phyloP scores from a whole-genome alignment of 345 rosid genomes.

The Cardamine occulta region DNA sequence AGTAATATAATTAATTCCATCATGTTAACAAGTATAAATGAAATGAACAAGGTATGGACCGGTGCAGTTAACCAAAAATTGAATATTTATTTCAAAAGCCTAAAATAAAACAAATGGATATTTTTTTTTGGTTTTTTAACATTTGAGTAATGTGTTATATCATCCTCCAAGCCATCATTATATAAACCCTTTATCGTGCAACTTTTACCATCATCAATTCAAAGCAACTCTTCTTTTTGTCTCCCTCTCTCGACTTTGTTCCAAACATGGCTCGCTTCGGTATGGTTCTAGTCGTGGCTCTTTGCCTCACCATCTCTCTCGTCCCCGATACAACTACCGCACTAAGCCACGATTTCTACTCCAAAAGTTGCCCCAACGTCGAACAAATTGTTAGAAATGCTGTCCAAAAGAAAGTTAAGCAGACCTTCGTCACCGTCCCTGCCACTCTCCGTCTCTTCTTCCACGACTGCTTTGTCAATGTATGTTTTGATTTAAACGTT shows the following conservation, averaged over 20 bases:
- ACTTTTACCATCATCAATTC: constrained; percentile 28
- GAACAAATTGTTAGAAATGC: constrained; percentile 63
- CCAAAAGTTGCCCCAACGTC: constrained; percentile 64
- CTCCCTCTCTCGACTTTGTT: not conserved
- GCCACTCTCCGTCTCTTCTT: constrained; percentile 81
- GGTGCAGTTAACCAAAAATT: constrained; percentile 21
- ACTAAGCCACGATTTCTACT: constrained; percentile 57
- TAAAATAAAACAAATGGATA: constrained; percentile 25
- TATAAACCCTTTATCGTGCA: constrained; percentile 30
- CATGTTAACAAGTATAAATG: constrained; percentile 25
- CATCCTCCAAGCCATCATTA: constrained; percentile 30
- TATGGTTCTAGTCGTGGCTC: constrained; percentile 36
- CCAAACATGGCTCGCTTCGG: constrained; percentile 37
- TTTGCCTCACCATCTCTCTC: constrained; percentile 46
- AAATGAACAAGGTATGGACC: not conserved
- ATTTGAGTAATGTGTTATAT: constrained; percentile 3
- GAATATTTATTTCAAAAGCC: constrained; percentile 23
- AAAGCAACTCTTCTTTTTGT: constrained; percentile 28
- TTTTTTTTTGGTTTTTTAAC: not conserved
- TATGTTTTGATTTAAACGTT: constrained; percentile 24
- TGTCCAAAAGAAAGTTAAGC: constrained; percentile 52
- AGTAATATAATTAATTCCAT: not conserved
- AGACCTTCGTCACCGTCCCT: constrained; percentile 68
- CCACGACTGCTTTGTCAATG: constrained; percentile 85
- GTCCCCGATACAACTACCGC: constrained; percentile 52